phyloP scores from a whole-genome alignment of 1,284 basidiomycete genomes.

The Schizophyllum amplum region DNA sequence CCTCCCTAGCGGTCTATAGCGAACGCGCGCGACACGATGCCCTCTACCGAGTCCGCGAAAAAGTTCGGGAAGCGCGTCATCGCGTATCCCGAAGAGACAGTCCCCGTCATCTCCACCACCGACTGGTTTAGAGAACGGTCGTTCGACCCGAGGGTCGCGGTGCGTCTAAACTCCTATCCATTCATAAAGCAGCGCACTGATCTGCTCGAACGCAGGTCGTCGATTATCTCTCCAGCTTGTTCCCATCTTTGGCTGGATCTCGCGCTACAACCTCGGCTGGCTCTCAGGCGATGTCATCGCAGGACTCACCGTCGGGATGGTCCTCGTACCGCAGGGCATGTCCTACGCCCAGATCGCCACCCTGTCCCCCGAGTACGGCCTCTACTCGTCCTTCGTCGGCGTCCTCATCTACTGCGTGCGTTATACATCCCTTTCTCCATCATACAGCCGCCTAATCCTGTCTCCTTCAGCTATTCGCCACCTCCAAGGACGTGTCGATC shows the following conservation, averaged over 20 bases:
- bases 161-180: constrained; percentile 22
- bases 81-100: constrained; percentile 48
- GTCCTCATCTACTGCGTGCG: constrained; percentile 76
- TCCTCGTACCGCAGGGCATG: constrained; percentile 90
- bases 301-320: constrained; percentile 86
- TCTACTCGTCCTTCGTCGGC: constrained; percentile 94
- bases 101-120: constrained; percentile 46
- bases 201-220: constrained; percentile 32
- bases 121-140: constrained; percentile 41
- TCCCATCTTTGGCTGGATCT: constrained; percentile 83
- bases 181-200: constrained; percentile 8
- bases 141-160: constrained; percentile 37
- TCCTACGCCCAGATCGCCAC: constrained; percentile 82
- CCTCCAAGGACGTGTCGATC: constrained; percentile 93
- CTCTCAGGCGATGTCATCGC: constrained; percentile 78
- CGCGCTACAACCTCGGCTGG: constrained; percentile 78
- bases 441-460: constrained; percentile 16
- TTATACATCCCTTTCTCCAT: constrained; percentile 4
- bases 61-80: constrained; percentile 51
- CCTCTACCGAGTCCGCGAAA: constrained; percentile 31
- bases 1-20: too few relatives aligned
- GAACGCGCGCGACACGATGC: too few relatives aligned
- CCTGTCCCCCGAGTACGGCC: constrained; percentile 81
- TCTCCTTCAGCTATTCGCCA: constrained; percentile 71
- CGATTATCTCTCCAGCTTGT: constrained; percentile 61